A percentile compares a stretch with the other conserved stretches of the same genome.
phyloP scores from a whole-genome alignment of 2,329 filamentous ascomycete genomes.

The Colletotrichum sp. region DNA sequence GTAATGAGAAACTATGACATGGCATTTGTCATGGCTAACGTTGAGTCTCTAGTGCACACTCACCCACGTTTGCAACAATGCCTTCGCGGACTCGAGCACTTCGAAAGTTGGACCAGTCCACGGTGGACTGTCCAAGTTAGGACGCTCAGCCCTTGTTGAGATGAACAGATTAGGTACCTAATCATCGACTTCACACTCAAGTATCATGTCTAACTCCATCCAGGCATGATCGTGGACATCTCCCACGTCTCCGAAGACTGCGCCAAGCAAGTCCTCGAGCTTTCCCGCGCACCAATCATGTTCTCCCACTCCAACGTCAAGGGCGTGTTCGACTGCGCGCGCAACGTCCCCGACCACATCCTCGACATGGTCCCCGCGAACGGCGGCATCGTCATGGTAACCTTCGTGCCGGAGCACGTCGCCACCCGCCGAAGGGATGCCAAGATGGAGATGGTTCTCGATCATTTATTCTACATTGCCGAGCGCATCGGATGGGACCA shows the following conservation, averaged over 20 bases:
- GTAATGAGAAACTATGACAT: neutral
- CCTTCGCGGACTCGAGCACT: conserved; percentile 29
- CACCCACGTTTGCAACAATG: conserved; percentile 32
- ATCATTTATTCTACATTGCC: conserved; percentile 33
- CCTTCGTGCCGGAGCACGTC: conserved; percentile 34
- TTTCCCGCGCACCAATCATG: conserved; percentile 32
- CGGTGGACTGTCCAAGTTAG: conserved; percentile 31
- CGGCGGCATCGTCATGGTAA: conserved; percentile 43
- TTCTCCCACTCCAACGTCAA: conserved; percentile 35
- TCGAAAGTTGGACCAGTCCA: conserved; percentile 25
- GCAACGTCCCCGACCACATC: conserved; percentile 46
- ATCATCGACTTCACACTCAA: neutral
- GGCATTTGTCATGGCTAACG: fast-evolving
- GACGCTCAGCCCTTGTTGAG: conserved; percentile 31
- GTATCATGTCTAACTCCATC: neutral
- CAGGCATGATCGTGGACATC: conserved; percentile 32
- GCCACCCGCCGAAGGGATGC: conserved; percentile 24
- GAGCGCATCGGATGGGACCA: conserved; percentile 37
- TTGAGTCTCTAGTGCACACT: conserved; percentile 24
- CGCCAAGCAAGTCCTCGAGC: conserved; percentile 25
- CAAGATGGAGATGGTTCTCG: conserved; percentile 34
- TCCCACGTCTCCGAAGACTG: conserved; percentile 32
- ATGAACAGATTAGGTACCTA: conserved; percentile 37
- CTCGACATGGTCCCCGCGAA: conserved; percentile 37
- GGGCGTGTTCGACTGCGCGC: conserved; percentile 25